Percentiles rank a stretch among this genome's conserved stretches.
phyloP scores from a whole-genome alignment of 2,329 filamentous ascomycete species.

The Aspergillus latus region DNA sequence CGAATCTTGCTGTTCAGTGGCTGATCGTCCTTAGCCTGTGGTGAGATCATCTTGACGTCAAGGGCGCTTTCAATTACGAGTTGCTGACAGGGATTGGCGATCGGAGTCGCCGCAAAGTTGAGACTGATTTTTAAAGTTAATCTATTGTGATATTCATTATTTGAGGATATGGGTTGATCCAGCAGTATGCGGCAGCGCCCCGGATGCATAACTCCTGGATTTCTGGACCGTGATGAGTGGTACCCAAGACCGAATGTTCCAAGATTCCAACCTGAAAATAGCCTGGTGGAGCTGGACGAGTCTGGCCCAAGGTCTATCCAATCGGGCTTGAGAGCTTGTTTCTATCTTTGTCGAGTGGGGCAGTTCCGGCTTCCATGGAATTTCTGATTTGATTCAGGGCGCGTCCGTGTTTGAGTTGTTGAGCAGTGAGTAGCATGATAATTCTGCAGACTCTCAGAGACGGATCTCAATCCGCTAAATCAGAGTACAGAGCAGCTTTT shows the following conservation, averaged over 20 bases:
- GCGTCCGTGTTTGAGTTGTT: not conserved
- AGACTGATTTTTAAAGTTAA: not conserved
- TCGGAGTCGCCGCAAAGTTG: not conserved
- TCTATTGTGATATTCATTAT: not conserved
- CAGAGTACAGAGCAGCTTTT: not conserved
- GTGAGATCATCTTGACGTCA: conserved; percentile 11
- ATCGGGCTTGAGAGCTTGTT: not conserved
- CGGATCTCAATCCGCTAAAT: not conserved
- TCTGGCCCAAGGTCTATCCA: not conserved
- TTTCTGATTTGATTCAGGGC: not conserved
- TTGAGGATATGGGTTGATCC: not conserved
- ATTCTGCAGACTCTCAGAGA: not conserved
- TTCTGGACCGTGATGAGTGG: not conserved
- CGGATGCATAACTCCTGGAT: not conserved
- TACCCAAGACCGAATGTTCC: not conserved
- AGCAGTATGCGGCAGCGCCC: too few species aligned
- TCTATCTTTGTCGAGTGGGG: not conserved
- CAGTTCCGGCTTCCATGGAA: not conserved
- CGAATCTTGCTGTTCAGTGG: not conserved
- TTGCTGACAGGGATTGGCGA: not conserved
- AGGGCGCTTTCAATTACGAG: not conserved
- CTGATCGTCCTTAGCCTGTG: not conserved
- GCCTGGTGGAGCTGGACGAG: not conserved
- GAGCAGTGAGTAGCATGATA: not conserved
- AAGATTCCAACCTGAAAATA: not conserved